Evolutionary conservation across 176 grass and related monocot genomes (phyloP).

Genomic region (Chloris gayana): DNA sequence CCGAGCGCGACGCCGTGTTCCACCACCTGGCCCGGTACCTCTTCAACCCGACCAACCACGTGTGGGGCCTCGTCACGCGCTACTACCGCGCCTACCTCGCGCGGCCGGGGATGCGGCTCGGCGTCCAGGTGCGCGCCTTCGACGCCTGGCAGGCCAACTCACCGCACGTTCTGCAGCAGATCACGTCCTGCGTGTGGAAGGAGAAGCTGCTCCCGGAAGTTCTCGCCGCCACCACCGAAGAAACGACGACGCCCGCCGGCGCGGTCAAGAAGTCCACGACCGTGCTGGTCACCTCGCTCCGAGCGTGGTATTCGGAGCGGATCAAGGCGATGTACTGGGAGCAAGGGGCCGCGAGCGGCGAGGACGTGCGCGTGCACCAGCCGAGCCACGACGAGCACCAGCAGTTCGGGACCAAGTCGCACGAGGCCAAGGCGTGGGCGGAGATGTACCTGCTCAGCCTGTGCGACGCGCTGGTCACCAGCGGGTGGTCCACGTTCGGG

Average conservation of each 20-base stretch:
- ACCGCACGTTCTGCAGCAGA: constrained; percentile 36
- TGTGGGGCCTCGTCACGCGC: constrained; percentile 65
- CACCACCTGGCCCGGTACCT: constrained; percentile 59
- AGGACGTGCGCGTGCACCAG: constrained; percentile 51
- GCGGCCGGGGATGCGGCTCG: constrained; percentile 36
- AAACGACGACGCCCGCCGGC: neutral
- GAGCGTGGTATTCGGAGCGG: constrained; percentile 29
- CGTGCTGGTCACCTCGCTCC: constrained; percentile 39
- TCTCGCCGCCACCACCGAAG: neutral
- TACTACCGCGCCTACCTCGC: constrained; percentile 55
- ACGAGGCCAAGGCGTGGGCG: constrained; percentile 45
- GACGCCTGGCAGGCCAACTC: neutral
- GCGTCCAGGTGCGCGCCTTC: constrained; percentile 59
- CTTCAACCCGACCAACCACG: constrained; percentile 60
- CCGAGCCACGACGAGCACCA: constrained; percentile 52
- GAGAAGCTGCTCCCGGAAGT: constrained; percentile 50
- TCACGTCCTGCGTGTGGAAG: constrained; percentile 39
- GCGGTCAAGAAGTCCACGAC: neutral
- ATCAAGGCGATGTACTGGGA: constrained; percentile 50
- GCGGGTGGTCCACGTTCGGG: constrained; percentile 48
- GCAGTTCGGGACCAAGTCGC: constrained; percentile 24
- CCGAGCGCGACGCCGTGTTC: constrained; percentile 61
- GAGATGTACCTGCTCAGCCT: constrained; percentile 54
- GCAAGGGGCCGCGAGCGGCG: constrained; percentile 30
- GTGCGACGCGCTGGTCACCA: constrained; percentile 45